These are phyloP conservation scores for Cucumis variabilis DNA, from an alignment of 331 rosid genomes.

Conservation along the genomic window DNA sequence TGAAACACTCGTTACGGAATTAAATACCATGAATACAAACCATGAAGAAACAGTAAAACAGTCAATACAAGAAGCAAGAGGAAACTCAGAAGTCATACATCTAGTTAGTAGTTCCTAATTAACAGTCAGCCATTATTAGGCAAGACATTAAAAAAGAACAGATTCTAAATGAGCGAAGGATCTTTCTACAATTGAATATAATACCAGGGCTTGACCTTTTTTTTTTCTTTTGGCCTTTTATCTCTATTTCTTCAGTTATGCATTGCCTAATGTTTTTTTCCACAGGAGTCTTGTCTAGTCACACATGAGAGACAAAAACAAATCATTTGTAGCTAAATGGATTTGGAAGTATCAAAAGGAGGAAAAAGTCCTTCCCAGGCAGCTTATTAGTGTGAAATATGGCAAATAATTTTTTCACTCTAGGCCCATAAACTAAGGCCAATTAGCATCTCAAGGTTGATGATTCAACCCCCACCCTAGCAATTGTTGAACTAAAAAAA, in stretches of 20 bases:
- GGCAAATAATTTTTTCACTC: background rate
- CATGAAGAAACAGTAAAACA: background rate
- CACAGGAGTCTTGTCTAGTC: too few relatives aligned
- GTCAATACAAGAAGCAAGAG: slow-evolving; percentile 9
- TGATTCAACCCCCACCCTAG: background rate
- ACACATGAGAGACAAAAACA: background rate
- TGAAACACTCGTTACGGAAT: background rate
- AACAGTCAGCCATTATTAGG: background rate
- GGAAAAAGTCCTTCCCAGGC: background rate
- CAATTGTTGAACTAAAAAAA: background rate
- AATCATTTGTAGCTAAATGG: background rate
- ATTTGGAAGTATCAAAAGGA: background rate
- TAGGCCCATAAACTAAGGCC: background rate
- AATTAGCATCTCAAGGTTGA: background rate
- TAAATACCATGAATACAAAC: background rate
- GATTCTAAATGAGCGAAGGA: background rate
- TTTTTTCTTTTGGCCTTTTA: background rate
- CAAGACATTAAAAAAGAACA: background rate
- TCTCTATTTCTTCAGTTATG: background rate
- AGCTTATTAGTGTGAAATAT: too few relatives aligned
- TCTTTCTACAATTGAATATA: background rate
- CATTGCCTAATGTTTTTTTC: background rate
- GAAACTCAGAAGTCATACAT: slow-evolving; percentile 12
- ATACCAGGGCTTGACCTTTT: background rate
- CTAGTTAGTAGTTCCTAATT: background rate